These are phyloP conservation scores for Tylopilus plumbeoviolaceoides DNA, from an alignment of 768 basidiomycete species.

Conservation along the genomic window DNA sequence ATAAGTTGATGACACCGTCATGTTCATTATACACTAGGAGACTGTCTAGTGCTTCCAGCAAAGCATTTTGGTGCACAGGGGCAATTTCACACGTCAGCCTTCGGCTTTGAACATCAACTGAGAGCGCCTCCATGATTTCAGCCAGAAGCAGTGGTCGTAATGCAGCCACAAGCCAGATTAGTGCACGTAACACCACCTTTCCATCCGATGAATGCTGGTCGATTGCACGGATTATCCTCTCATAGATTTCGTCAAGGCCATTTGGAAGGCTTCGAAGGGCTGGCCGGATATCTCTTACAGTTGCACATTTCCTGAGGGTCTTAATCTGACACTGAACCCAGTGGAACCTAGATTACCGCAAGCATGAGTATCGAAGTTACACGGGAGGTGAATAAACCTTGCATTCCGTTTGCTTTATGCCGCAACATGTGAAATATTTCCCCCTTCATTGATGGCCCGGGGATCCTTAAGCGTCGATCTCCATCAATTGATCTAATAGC, in stretches of 20 bases:
- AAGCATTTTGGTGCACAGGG: background rate
- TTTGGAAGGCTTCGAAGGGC: constrained; percentile 9
- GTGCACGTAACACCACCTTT: background rate
- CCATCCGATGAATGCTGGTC: background rate
- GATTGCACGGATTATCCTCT: constrained; percentile 13
- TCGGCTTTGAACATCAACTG: constrained; percentile 6
- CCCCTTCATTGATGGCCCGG: background rate
- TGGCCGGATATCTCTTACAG: background rate
- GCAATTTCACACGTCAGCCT: background rate
- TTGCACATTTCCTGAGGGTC: constrained; percentile 3
- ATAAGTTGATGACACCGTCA: background rate
- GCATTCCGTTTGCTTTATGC: constrained; percentile 11
- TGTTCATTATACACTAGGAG: constrained; percentile 10
- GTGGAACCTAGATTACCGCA: constrained; percentile 11
- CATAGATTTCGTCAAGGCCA: constrained; percentile 16
- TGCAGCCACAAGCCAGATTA: constrained; percentile 15
- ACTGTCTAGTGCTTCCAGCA: constrained; percentile 8
- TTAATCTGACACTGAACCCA: constrained; percentile 20
- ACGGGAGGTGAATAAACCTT: too few relatives aligned
- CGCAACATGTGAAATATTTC: constrained; percentile 1
- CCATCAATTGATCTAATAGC: constrained; percentile 3
- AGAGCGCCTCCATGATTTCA: constrained; percentile 9
- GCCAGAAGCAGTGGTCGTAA: constrained; percentile 2
- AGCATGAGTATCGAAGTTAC: background rate
- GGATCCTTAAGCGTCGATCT: background rate